Conservation (phyloP, 768 basidiomycete species). For the Trichaptum fuscoviolaceum region DNA sequence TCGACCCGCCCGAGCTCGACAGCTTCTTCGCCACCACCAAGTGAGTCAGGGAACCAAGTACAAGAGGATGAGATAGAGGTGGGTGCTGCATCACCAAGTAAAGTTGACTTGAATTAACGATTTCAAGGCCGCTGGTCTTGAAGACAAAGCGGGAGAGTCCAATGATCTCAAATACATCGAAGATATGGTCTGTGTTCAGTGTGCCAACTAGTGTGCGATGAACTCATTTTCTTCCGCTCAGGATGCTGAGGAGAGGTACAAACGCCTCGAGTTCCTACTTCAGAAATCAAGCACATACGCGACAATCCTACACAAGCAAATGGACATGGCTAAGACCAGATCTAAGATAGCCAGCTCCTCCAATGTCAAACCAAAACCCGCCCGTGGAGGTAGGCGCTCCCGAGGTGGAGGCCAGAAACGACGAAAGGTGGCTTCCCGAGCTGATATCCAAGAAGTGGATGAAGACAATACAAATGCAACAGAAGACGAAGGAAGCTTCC, state of each 20-base stretch:
- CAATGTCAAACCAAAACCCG: conserved; percentile 20
- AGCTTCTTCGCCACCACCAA: neutral
- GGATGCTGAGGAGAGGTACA: conserved; percentile 46
- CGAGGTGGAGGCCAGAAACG: conserved; percentile 7
- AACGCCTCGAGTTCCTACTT: conserved; percentile 59
- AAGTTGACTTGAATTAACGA: neutral
- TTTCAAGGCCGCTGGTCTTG: neutral
- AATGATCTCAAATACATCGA: neutral
- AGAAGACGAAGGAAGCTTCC: conserved; percentile 35
- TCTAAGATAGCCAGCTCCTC: conserved; percentile 11
- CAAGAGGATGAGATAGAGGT: neutral
- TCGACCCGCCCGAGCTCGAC: neutral
- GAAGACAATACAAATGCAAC: conserved; percentile 12
- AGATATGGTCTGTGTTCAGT: neutral
- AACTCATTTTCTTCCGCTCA: conserved; percentile 19
- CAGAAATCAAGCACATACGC: conserved; percentile 77
- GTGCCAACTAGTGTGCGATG: neutral
- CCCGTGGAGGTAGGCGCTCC: conserved; percentile 17
- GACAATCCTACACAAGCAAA: conserved; percentile 60
- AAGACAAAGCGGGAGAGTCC: neutral
- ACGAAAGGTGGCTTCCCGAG: conserved; percentile 1
- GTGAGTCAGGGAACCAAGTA: neutral
- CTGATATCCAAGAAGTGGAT: conserved; percentile 16
- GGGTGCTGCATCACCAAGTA: neutral
- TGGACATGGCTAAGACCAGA: conserved; percentile 52